These are phyloP conservation scores for Pleurotus giganteus DNA, from an alignment of 768 basidiomycete species.

Conservation along the genomic window DNA sequence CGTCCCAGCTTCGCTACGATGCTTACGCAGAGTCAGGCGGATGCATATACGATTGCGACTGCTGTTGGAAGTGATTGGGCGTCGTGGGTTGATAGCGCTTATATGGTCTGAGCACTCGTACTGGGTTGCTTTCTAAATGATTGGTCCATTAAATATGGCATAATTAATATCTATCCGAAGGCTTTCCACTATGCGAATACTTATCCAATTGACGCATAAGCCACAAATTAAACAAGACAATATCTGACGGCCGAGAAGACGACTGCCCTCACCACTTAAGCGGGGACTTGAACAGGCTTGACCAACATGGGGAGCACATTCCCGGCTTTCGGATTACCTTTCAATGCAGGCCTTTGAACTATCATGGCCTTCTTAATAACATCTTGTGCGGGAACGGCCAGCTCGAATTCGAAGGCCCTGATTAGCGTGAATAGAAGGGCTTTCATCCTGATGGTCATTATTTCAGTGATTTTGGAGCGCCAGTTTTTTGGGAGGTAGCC, in stretches of 20 bases:
- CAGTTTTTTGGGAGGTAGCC: background rate
- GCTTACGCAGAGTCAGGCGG: conserved; percentile 34
- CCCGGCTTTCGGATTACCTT: background rate
- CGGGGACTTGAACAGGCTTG: no score
- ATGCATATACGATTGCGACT: conserved; percentile 37
- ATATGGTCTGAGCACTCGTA: conserved; percentile 25
- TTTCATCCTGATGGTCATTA: conserved; percentile 27
- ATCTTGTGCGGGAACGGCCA: conserved; percentile 37
- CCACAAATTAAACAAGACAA: no score
- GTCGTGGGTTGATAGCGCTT: conserved; percentile 43
- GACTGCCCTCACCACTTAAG: no score
- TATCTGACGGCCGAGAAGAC: no score
- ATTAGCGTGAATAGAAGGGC: conserved; percentile 37
- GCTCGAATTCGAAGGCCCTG: conserved; percentile 49
- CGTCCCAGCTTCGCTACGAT: conserved; percentile 40
- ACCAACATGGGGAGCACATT: conserved; percentile 6
- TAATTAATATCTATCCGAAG: no score
- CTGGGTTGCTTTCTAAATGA: no score
- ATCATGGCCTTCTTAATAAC: conserved; percentile 1
- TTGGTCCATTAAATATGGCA: no score
- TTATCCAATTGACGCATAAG: no score
- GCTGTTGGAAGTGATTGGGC: conserved; percentile 45
- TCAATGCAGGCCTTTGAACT: conserved; percentile 2
- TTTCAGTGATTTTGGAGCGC: background rate
- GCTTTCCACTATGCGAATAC: no score